These are phyloP conservation scores for Delphinella strobiligena DNA, from an alignment of 2,329 filamentous ascomycete genomes.

Conservation along the genomic window DNA sequence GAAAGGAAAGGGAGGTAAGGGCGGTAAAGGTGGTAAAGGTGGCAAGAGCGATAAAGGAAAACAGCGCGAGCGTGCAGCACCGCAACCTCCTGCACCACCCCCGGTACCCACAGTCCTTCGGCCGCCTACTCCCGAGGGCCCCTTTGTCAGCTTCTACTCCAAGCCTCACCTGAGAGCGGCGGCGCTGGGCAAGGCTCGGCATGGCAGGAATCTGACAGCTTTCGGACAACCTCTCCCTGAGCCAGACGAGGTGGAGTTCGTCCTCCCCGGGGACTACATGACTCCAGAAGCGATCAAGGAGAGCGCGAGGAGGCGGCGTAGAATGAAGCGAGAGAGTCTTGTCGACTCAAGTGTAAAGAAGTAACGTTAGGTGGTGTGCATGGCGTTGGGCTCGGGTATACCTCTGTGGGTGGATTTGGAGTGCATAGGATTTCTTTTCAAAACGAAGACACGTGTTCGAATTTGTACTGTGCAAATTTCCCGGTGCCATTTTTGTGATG, in stretches of 20 bases:
- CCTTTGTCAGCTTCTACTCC: slow-evolving; percentile 78
- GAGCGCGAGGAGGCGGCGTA: slow-evolving; percentile 51
- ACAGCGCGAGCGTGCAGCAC: slow-evolving; percentile 13
- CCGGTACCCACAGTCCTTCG: slow-evolving; percentile 16
- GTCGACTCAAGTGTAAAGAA: slow-evolving; percentile 17
- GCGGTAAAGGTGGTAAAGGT: slow-evolving; percentile 15
- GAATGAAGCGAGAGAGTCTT: slow-evolving; percentile 42
- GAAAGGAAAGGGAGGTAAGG: slow-evolving; percentile 5
- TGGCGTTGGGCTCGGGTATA: background rate
- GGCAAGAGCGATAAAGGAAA: slow-evolving; percentile 25
- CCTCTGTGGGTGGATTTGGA: background rate
- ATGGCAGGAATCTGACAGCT: slow-evolving; percentile 59
- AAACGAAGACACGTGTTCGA: too few species aligned
- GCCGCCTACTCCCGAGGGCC: slow-evolving; percentile 33
- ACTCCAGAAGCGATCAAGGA: slow-evolving; percentile 38
- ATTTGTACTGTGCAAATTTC: too few species aligned
- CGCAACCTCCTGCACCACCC: slow-evolving; percentile 16
- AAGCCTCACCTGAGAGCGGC: slow-evolving; percentile 70
- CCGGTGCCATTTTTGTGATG: too few species aligned
- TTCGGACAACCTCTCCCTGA: slow-evolving; percentile 78
- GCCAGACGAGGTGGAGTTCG: slow-evolving; percentile 57
- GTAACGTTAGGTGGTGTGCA: too few species aligned
- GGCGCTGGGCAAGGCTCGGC: slow-evolving; percentile 60
- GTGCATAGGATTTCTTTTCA: background rate
- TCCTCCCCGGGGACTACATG: slow-evolving; percentile 54